Evolutionary conservation across 2,329 filamentous ascomycete species (phyloP).

Genomic region (Cladophialophora bantiana): DNA sequence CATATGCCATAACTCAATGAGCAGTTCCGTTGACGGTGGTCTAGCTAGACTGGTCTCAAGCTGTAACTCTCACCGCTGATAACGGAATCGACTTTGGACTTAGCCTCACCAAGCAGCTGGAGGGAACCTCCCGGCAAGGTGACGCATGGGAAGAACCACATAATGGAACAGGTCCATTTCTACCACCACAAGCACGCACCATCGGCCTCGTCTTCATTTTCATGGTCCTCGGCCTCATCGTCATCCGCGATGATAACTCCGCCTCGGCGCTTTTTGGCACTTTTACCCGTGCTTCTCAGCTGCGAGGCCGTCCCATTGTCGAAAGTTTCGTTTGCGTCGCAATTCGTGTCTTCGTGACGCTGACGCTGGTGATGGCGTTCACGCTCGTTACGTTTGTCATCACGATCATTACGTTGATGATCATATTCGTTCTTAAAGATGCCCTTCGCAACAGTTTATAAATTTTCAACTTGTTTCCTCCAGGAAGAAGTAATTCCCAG

Average conservation of each 20-base stretch:
- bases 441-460: conserved; percentile 52
- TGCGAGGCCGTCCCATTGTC: conserved; percentile 48
- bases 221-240: conserved; percentile 68
- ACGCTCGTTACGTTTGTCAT: conserved; percentile 26
- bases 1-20: not conserved
- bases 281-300: conserved; percentile 52
- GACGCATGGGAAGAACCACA: not conserved
- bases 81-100: not conserved
- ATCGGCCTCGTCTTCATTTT: conserved; percentile 67
- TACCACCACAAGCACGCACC: conserved; percentile 56
- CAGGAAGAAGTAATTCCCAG: conserved; percentile 97
- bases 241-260: conserved; percentile 66
- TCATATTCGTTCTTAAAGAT: conserved; percentile 41
- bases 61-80: not conserved
- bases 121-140: not conserved
- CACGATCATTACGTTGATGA: conserved; percentile 27
- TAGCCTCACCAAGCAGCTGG: not conserved
- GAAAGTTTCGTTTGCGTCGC: conserved; percentile 46
- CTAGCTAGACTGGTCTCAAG: not conserved
- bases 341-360: conserved; percentile 44
- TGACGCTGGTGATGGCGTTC: conserved; percentile 42
- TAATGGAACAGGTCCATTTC: conserved; percentile 35
- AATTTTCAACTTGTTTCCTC: conserved; percentile 81
- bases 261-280: conserved; percentile 52
- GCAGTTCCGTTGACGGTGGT: not conserved